phyloP scores from a whole-genome alignment of 805 yeast genomes.

The Saccharomycopsis sp. region DNA sequence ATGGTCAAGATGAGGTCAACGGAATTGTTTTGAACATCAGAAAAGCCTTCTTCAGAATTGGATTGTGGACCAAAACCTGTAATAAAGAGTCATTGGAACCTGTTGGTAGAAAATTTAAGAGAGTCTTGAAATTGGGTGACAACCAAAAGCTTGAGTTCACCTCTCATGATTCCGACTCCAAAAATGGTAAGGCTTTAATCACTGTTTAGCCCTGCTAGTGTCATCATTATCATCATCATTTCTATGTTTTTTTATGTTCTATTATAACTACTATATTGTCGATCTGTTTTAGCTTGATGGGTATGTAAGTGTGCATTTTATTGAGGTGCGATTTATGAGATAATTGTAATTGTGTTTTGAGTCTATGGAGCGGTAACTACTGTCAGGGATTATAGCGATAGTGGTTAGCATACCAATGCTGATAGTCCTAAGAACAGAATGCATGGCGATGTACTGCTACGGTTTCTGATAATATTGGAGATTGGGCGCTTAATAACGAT shows the following conservation, averaged over 20 bases:
- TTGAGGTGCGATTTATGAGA: too few species aligned
- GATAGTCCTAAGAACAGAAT: too few species aligned
- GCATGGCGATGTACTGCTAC: too few species aligned
- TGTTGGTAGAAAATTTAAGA: constrained; percentile 84
- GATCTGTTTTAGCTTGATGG: not conserved
- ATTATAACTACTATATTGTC: not conserved
- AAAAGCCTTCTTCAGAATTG: constrained; percentile 73
- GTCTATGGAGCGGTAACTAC: too few species aligned
- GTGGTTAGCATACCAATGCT: too few species aligned
- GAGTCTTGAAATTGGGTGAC: constrained; percentile 68
- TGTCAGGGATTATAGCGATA: too few species aligned
- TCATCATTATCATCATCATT: not conserved
- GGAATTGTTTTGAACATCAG: constrained; percentile 91
- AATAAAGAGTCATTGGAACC: constrained; percentile 56
- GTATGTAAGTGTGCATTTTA: too few species aligned
- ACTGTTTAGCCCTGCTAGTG: not conserved
- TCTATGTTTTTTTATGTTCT: not conserved
- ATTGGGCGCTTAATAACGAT: too few species aligned
- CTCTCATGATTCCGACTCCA: constrained; percentile 46
- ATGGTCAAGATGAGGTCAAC: constrained; percentile 76
- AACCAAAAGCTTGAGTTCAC: constrained; percentile 75
- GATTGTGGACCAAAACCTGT: constrained; percentile 88
- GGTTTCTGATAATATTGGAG: too few species aligned
- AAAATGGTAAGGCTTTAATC: not conserved
- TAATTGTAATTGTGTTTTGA: too few species aligned